phyloP scores from a whole-genome alignment of 352 stramenopile species.

The Plasmopara viticola region DNA sequence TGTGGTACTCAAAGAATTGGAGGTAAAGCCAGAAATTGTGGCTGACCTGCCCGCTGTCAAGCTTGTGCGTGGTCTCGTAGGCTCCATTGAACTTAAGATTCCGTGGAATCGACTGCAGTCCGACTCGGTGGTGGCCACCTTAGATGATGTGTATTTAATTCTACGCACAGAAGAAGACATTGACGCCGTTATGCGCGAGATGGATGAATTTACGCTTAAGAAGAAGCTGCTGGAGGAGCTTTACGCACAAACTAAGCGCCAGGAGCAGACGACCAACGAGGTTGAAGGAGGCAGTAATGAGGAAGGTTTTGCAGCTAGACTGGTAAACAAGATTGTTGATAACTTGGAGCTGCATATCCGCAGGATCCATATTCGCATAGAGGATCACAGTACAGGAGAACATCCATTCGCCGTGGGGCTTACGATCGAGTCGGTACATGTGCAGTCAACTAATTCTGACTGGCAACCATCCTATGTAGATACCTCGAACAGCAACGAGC shows the following conservation, averaged over 20 bases:
- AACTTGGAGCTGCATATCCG: conserved; percentile 86
- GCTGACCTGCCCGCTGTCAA: conserved; percentile 51
- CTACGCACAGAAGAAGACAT: conserved; percentile 77
- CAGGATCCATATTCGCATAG: conserved; percentile 77
- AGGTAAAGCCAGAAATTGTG: conserved; percentile 74
- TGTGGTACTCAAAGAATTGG: conserved; percentile 73
- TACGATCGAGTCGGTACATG: conserved; percentile 80
- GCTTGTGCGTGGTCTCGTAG: conserved; percentile 72
- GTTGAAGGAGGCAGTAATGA: conserved; percentile 16
- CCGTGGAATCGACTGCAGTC: conserved; percentile 85
- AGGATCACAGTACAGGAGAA: conserved; percentile 71
- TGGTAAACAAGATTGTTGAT: conserved; percentile 87
- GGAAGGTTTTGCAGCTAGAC: conserved; percentile 65
- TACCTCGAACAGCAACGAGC: conserved; percentile 65
- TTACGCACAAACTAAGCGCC: conserved; percentile 61
- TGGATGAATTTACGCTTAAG: conserved; percentile 80
- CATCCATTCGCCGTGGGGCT: conserved; percentile 76
- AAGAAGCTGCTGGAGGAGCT: conserved; percentile 80
- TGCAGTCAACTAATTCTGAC: conserved; percentile 82
- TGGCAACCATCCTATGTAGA: conserved; percentile 85
- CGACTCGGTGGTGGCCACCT: conserved; percentile 80
- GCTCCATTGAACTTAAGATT: conserved; percentile 87
- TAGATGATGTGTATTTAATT: conserved; percentile 83
- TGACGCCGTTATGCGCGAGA: conserved; percentile 60
- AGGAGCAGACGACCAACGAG: conserved; percentile 30